phyloP scores from a whole-genome alignment of 768 basidiomycete genomes.

The Lactifluus piperatus region DNA sequence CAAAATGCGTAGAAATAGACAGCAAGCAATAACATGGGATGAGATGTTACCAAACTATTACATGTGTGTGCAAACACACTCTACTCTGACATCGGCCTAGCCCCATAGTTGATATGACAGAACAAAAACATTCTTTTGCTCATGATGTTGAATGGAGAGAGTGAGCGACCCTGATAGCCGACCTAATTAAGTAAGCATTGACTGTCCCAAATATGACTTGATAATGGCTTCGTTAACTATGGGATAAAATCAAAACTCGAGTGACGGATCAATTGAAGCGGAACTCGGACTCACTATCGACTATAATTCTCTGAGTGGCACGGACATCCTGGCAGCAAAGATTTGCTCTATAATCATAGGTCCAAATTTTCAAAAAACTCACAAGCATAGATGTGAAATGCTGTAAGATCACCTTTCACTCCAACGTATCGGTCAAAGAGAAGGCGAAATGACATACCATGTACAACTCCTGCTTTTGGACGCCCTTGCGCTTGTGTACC shows the following conservation, averaged over 20 bases:
- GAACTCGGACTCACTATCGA: constrained; percentile 41
- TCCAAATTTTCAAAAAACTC: not conserved
- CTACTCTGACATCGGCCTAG: not conserved
- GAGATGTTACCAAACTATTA: constrained; percentile 1
- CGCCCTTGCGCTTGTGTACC: constrained; percentile 59
- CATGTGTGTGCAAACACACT: not conserved
- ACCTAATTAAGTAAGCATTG: constrained; percentile 17
- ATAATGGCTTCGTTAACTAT: constrained; percentile 61
- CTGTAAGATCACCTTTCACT: constrained; percentile 27
- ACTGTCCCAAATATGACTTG: constrained; percentile 51
- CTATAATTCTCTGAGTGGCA: constrained; percentile 37
- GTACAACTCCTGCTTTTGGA: constrained; percentile 48
- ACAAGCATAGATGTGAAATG: constrained; percentile 70
- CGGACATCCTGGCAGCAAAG: constrained; percentile 8
- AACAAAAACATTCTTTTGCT: not conserved
- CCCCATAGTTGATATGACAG: not conserved
- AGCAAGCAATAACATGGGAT: constrained; percentile 3
- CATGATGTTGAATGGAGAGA: not conserved
- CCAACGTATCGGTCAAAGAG: constrained; percentile 5
- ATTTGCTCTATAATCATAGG: not conserved
- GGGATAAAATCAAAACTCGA: not conserved
- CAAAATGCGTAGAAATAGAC: constrained; percentile 2
- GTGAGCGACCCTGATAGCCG: not conserved
- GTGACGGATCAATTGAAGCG: not conserved
- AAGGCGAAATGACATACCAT: constrained; percentile 40